phyloP scores from a whole-genome alignment of 148 eudicot species.

The Selenicereus undatus region DNA sequence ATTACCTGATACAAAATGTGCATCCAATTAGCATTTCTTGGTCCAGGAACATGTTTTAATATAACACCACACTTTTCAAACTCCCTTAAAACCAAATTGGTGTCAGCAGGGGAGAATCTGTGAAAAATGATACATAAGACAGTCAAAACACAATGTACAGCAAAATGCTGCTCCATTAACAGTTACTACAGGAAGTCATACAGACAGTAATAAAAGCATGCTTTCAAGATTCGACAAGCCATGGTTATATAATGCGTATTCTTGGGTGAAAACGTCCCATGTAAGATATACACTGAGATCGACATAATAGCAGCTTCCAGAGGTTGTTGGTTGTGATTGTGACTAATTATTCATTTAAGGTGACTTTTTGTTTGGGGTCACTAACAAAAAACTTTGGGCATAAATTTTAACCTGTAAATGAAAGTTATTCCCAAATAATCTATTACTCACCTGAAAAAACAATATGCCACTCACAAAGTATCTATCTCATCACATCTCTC shows the following conservation, averaged over 20 bases:
- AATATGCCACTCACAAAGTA: too few relatives aligned
- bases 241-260: not conserved
- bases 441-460: too few relatives aligned
- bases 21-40: conserved; percentile 97
- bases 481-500: too few relatives aligned
- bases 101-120: conserved; percentile 90
- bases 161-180: not conserved
- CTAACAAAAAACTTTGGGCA: too few relatives aligned
- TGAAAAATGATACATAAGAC: not conserved
- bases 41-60: conserved; percentile 87
- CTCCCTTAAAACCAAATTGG: conserved; percentile 85
- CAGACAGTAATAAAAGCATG: conserved; percentile 3
- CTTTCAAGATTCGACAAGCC: not conserved
- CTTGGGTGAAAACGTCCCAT: too few relatives aligned
- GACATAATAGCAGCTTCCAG: too few relatives aligned
- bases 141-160: not conserved
- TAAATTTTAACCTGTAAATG: too few relatives aligned
- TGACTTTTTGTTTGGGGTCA: too few relatives aligned
- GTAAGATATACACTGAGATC: too few relatives aligned
- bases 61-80: conserved; percentile 91
- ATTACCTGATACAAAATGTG: conserved; percentile 88
- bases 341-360: too few relatives aligned
- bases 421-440: too few relatives aligned
- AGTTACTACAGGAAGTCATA: not conserved
- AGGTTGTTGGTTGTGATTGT: too few relatives aligned